Conservation (phyloP, 768 basidiomycete species). For the Tephrocybe sp. region DNA sequence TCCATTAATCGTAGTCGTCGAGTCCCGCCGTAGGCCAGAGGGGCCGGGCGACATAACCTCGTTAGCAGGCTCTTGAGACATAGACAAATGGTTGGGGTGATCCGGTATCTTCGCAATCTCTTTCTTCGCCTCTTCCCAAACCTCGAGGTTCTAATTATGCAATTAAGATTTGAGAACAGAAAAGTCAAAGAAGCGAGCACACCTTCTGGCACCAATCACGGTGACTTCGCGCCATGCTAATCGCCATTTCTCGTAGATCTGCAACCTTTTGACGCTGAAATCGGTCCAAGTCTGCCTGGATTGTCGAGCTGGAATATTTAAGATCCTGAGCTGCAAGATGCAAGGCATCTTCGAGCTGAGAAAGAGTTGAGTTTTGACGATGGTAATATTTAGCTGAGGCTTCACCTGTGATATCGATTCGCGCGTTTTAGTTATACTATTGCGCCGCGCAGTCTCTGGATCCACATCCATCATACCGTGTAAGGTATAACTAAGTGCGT, state of each 20-base stretch:
- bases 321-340: slow-evolving; percentile 91
- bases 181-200: not conserved
- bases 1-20: slow-evolving; percentile 70
- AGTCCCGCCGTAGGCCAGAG: slow-evolving; percentile 54
- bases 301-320: slow-evolving; percentile 93
- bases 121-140: slow-evolving; percentile 94
- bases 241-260: slow-evolving; percentile 91
- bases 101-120: slow-evolving; percentile 89
- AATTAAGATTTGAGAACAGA: slow-evolving; percentile 1
- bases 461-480: slow-evolving; percentile 99
- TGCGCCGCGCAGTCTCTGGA: slow-evolving; percentile 92
- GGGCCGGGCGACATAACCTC: slow-evolving; percentile 31
- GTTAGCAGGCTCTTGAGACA: slow-evolving; percentile 31
- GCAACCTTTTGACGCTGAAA: slow-evolving; percentile 99
- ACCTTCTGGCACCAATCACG: slow-evolving; percentile 98
- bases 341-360: slow-evolving; percentile 89
- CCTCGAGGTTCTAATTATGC: slow-evolving; percentile 78
- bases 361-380: slow-evolving; percentile 6
- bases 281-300: slow-evolving; percentile 95
- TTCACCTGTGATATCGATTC: slow-evolving; percentile 92
- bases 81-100: slow-evolving; percentile 75
- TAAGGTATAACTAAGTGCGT: slow-evolving; percentile 89
- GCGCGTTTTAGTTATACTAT: slow-evolving; percentile 89
- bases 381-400: slow-evolving; percentile 4
- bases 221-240: slow-evolving; percentile 86